Evolutionary conservation across 1,284 basidiomycete genomes (phyloP), one percentile per base, ranked within the genome.

Genomic region (Cronartium ribicola): DNA sequence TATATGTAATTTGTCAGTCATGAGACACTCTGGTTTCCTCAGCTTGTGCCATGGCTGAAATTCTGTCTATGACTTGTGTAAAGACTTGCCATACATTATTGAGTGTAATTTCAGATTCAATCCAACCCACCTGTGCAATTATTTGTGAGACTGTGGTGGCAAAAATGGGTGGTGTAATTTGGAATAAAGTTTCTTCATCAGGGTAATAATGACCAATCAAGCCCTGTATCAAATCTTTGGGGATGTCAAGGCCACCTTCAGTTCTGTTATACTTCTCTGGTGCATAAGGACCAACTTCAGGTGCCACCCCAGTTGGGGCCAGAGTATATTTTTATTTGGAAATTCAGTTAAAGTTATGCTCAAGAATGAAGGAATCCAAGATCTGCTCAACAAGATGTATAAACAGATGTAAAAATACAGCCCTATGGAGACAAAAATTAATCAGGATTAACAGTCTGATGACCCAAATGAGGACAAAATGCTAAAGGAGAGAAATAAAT

Each of bases 11-110:
- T n/a, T n/a, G n/a, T n/a, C n/a, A n/a, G n/a, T n/a, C n/a, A n/a
- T n/a, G n/a, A n/a, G n/a, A n/a, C n/a, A n/a, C n/a, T n/a, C n/a
- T n/a, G n/a, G n/a, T n/a, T n/a, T n/a, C n/a, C n/a, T n/a, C n/a
- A n/a, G n/a, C n/a, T n/a, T n/a, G n/a, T n/a, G n/a, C n/a, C n/a
- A n/a, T n/a, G n/a, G n/a, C n/a, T n/a, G n/a, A n/a, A n/a, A n/a
- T n/a, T n/a, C n/a, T n/a, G 4, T 14, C 48, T 20, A 51, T 4
- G 3, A 10, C 48, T 51, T 14, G 4, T 51, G 48, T 51, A 51
- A 51, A 51, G 17, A 51, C 48, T 51, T 6, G 17, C 48, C 48
- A 51, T 51, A 51, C 48, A 51, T 51, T 51, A 14, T 51, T 51
- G 17, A 51, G 13, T 11, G 44, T 46, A n/a, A 46, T 46, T 11